Evolutionary conservation across 352 stramenopile genomes (phyloP).

Genomic region (Globisporangium nagaii): DNA sequence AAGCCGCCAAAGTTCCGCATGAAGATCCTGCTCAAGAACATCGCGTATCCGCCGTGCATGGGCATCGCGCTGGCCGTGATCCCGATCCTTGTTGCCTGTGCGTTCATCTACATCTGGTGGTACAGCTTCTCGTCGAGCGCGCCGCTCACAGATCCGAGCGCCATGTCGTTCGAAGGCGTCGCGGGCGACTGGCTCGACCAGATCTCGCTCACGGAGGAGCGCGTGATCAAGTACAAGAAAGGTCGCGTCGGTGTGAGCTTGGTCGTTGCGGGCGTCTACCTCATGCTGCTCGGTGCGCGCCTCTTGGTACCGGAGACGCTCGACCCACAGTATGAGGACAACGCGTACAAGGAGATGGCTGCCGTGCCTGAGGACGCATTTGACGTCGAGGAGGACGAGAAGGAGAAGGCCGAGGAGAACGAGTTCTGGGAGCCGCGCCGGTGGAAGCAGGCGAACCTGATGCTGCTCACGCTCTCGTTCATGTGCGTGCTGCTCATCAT

Average conservation of each 20-base stretch:
- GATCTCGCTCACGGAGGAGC: constrained; percentile 69
- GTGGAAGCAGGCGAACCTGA: constrained; percentile 92
- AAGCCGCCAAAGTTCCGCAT: constrained; percentile 92
- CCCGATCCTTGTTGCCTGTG: constrained; percentile 44
- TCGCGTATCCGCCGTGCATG: constrained; percentile 77
- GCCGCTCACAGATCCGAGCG: constrained; percentile 42
- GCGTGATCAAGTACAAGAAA: constrained; percentile 79
- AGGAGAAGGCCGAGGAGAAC: constrained; percentile 51
- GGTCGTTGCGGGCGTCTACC: constrained; percentile 77
- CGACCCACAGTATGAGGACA: constrained; percentile 70
- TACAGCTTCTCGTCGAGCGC: constrained; percentile 43
- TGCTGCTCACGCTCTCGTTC: constrained; percentile 80
- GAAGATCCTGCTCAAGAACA: constrained; percentile 86
- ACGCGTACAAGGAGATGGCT: constrained; percentile 69
- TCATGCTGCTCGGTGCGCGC: constrained; percentile 51
- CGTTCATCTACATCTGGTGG: constrained; percentile 85
- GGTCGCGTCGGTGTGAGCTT: constrained; percentile 84
- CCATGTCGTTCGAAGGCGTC: constrained; percentile 79
- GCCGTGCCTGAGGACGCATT: constrained; percentile 44
- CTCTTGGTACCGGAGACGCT: constrained; percentile 85
- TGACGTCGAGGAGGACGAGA: constrained; percentile 49
- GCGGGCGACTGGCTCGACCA: constrained; percentile 87
- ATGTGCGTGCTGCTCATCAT: constrained; percentile 87
- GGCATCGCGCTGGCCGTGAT: constrained; percentile 68
- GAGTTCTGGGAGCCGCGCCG: constrained; percentile 74